Evolutionary conservation across 2,329 filamentous ascomycete genomes (phyloP), one percentile per base, ranked within the genome.

Genomic region (Sclerotinia trifoliorum): DNA sequence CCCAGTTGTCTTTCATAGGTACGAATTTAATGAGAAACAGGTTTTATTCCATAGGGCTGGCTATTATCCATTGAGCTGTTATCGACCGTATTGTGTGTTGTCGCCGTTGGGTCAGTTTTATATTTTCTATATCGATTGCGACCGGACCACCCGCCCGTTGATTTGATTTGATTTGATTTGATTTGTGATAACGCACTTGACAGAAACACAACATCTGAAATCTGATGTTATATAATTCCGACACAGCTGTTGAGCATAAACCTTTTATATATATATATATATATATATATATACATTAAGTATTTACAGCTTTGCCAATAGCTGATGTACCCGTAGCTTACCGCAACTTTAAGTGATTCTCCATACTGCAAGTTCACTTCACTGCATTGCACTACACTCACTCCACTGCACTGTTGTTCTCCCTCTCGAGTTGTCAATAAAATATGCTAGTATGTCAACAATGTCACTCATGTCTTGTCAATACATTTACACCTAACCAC

Each of bases 311-410:
- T 44, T 26, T 58, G n/a, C 55, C 55, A 58, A 26, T 58, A 42
- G 35, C n/a, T 44, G 55, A 26, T 42, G 15, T 42, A 19, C 55
- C 55, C 35, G 35, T 57, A 26, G 35, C 35, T 57, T 57, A 57
- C 55, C 55, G 55, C 55, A 57, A 57, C 55, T 57, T 57, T 17
- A 10, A 26, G 6, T 42, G n/a, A 26, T 44, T 58, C 56, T 44
- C 56, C 35, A 58, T 58, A 17, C 35, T 57, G 51, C 51, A 21
- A 21, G 21, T n/a, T 39, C 32, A 32, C 32, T 32, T 8, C 21
- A 3, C 26, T 54, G 51, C 51, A 29, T 19, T 35, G 32, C 32
- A 35, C 10, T 35, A 8, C 15, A 26, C 24, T 54, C 29, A 29
- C 52, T 57, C n/a, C 35, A 44, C 26, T 26, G 56, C 6, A 21